A percentile compares a stretch with the other conserved stretches of the same genome.
These are phyloP conservation scores for Ceriops decandra DNA, from an alignment of 345 rosid species.

Conservation along the genomic window DNA sequence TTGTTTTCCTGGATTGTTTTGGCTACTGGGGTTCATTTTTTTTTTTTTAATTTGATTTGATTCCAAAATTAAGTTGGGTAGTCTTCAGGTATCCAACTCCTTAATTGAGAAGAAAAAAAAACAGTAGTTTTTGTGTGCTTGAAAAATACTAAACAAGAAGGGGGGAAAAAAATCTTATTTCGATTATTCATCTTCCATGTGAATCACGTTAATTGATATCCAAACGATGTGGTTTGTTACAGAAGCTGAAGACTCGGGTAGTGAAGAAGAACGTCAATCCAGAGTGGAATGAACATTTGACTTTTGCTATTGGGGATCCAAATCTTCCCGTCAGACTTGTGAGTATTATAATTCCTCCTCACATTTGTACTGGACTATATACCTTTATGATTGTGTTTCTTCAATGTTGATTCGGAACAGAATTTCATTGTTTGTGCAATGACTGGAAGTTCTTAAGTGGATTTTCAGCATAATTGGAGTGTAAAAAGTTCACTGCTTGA, in stretches of 20 bases:
- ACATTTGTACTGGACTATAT: neutral
- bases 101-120: too few relatives aligned
- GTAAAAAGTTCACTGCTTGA: neutral
- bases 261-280: constrained; percentile 60
- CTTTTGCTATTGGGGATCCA: constrained; percentile 63
- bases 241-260: constrained; percentile 79
- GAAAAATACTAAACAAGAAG: neutral
- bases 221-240: constrained; percentile 13
- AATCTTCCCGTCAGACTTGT: constrained; percentile 58
- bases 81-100: too few relatives aligned
- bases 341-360: constrained; percentile 21
- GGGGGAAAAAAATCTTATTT: neutral
- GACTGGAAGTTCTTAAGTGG: neutral
- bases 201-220: neutral
- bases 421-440: too few relatives aligned
- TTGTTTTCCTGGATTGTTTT: neutral
- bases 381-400: too few relatives aligned
- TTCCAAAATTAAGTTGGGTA: too few relatives aligned
- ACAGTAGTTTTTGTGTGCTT: too few relatives aligned
- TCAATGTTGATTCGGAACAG: too few relatives aligned
- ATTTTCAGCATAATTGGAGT: neutral
- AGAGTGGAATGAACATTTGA: constrained; percentile 77
- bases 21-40: neutral
- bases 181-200: neutral
- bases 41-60: too few relatives aligned